Evolutionary conservation across 2,329 filamentous ascomycete genomes (phyloP).

Genomic region (Chaetomiaceae sp.): DNA sequence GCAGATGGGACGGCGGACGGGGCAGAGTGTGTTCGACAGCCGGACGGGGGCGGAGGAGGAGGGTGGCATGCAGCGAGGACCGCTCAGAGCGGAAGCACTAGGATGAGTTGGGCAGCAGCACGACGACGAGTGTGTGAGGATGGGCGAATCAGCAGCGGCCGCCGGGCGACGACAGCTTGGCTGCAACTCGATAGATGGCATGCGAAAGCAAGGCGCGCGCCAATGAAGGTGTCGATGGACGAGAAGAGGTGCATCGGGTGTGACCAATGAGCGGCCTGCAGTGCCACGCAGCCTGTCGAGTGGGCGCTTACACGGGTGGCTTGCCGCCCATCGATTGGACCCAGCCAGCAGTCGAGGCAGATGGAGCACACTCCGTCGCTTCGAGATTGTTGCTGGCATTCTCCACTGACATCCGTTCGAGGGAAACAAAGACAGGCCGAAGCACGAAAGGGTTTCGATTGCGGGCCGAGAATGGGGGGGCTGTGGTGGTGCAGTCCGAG

Average conservation of each 20-base stretch:
- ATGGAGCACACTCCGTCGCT: conserved; percentile 10
- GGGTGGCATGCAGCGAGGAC: conserved; percentile 15
- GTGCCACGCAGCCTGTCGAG: conserved; percentile 15
- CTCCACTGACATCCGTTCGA: neutral
- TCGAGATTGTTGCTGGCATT: no score
- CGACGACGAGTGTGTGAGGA: conserved; percentile 8
- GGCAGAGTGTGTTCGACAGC: conserved; percentile 1
- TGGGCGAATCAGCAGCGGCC: conserved; percentile 22
- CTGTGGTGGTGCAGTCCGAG: neutral
- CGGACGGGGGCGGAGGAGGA: neutral
- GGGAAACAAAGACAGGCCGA: neutral
- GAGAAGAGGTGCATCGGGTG: conserved; percentile 10
- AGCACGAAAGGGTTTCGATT: conserved; percentile 5
- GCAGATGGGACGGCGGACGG: conserved; percentile 15
- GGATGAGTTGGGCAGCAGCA: conserved; percentile 20
- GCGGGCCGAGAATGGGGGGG: neutral
- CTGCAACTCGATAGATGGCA: conserved; percentile 22
- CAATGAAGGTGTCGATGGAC: conserved; percentile 21
- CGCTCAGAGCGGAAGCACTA: conserved; percentile 11
- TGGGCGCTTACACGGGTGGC: conserved; percentile 26
- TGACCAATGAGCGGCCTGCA: conserved; percentile 22
- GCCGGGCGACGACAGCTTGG: conserved; percentile 5
- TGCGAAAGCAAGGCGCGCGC: conserved; percentile 28
- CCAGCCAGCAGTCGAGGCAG: conserved; percentile 1
- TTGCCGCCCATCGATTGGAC: conserved; percentile 22